Conservation (phyloP, 108 stramenopile genomes). For the Aureococcus anophagefferens region DNA sequence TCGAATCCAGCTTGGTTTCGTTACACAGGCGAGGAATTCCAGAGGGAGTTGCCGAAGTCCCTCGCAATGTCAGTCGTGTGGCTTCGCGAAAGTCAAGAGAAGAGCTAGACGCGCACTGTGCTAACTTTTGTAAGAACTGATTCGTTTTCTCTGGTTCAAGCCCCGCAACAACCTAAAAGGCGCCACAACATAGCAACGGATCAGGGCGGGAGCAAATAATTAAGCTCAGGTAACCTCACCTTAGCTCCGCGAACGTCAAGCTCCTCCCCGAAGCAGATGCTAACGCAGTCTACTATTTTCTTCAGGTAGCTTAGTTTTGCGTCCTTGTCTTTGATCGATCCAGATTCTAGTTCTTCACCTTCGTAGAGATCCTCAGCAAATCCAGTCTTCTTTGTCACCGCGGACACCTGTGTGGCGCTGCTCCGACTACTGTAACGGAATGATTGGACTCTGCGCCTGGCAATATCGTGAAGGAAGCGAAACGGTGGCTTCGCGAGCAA, state of each 20-base stretch:
- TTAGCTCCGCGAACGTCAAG: constrained; percentile 18
- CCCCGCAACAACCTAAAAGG: constrained; percentile 11
- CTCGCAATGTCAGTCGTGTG: constrained; percentile 4
- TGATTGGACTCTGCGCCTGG: background rate
- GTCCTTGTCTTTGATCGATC: constrained; percentile 18
- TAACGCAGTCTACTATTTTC: constrained; percentile 15
- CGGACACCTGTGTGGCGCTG: background rate
- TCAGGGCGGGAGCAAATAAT: too few species aligned
- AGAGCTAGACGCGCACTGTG: background rate
- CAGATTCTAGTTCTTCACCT: constrained; percentile 14
- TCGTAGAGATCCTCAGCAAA: constrained; percentile 16
- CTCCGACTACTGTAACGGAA: too few species aligned
- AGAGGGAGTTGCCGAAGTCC: background rate
- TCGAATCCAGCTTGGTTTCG: background rate
- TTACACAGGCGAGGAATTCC: background rate
- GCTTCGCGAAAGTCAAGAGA: constrained; percentile 11
- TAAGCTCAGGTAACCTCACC: background rate
- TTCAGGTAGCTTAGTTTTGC: constrained; percentile 18
- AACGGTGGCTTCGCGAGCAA: constrained; percentile 17
- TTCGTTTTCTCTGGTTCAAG: constrained; percentile 22
- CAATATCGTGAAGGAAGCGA: constrained; percentile 19
- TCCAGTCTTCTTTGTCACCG: constrained; percentile 10
- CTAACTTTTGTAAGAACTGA: constrained; percentile 5
- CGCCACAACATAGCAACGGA: too few species aligned
- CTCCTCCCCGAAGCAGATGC: constrained; percentile 14